Conservation (phyloP, 768 basidiomycete genomes). For the Pisolithus tinctorius region DNA sequence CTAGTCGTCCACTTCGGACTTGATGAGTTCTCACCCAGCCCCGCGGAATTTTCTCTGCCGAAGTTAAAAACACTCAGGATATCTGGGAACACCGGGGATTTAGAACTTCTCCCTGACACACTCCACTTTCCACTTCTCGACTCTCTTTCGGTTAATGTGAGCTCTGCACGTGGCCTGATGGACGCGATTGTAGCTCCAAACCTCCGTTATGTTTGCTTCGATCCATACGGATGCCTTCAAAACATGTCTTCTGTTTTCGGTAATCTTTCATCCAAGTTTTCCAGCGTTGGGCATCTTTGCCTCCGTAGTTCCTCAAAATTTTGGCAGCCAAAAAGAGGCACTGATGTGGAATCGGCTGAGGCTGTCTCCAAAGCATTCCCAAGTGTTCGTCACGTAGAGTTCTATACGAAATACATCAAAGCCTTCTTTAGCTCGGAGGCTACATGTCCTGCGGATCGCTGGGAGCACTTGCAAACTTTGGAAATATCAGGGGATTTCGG, state of each 20-base stretch:
- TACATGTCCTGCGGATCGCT: neutral
- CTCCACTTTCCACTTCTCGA: too few species aligned
- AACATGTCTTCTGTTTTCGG: neutral
- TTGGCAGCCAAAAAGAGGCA: neutral
- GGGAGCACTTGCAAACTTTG: neutral
- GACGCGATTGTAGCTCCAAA: neutral
- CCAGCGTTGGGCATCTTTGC: neutral
- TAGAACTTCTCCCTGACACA: too few species aligned
- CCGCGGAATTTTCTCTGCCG: too few species aligned
- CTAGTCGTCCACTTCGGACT: too few species aligned
- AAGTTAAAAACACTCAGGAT: too few species aligned
- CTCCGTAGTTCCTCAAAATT: neutral
- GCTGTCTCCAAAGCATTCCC: neutral
- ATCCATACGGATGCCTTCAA: neutral
- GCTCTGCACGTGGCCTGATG: too few species aligned
- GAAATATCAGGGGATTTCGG: neutral
- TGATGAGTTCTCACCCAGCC: too few species aligned
- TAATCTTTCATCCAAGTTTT: neutral
- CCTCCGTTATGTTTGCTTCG: neutral
- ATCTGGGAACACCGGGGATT: too few species aligned
- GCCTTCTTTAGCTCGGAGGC: neutral
- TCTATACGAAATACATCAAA: neutral
- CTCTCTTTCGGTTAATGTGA: too few species aligned
- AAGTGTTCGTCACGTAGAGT: neutral
- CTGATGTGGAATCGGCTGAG: neutral